Evolutionary conservation across 2,329 filamentous ascomycete genomes (phyloP).

Genomic region (Cladosporium sp.): DNA sequence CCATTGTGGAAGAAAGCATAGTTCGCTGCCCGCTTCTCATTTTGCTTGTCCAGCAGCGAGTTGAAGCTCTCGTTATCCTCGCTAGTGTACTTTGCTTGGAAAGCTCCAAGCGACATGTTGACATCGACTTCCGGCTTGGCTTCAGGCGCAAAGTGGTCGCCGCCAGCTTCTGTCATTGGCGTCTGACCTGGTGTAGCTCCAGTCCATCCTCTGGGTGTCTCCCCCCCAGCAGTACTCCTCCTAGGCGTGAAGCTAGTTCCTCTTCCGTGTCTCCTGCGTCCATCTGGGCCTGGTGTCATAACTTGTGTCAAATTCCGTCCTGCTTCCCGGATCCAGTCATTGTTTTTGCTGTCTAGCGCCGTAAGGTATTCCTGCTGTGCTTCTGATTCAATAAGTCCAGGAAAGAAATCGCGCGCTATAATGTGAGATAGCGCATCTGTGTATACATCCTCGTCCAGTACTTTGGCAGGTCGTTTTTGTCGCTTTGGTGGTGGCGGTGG

Average conservation of each 20-base stretch:
- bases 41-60: constrained; percentile 85
- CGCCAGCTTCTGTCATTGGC: constrained; percentile 39
- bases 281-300: constrained; percentile 73
- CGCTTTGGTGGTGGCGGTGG: constrained; percentile 88
- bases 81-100: constrained; percentile 91
- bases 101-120: constrained; percentile 77
- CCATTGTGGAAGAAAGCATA: constrained; percentile 86
- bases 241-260: constrained; percentile 39
- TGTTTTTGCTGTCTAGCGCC: constrained; percentile 82
- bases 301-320: constrained; percentile 63
- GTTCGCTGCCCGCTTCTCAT: constrained; percentile 78
- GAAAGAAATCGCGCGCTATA: constrained; percentile 95
- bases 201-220: constrained; percentile 51
- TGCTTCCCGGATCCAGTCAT: constrained; percentile 82
- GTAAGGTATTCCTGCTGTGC: constrained; percentile 90
- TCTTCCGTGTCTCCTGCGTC: constrained; percentile 40
- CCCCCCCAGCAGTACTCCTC: constrained; percentile 23
- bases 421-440: constrained; percentile 88
- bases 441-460: constrained; percentile 93
- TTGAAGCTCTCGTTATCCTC: constrained; percentile 99
- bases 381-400: constrained; percentile 80
- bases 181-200: constrained; percentile 70
- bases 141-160: constrained; percentile 30
- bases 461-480: constrained; percentile 84
- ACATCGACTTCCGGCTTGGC: constrained; percentile 62